Base-by-base conservation (phyloP, 2,329 filamentous ascomycete genomes). In the Hyphodiscus sp. region DNA sequence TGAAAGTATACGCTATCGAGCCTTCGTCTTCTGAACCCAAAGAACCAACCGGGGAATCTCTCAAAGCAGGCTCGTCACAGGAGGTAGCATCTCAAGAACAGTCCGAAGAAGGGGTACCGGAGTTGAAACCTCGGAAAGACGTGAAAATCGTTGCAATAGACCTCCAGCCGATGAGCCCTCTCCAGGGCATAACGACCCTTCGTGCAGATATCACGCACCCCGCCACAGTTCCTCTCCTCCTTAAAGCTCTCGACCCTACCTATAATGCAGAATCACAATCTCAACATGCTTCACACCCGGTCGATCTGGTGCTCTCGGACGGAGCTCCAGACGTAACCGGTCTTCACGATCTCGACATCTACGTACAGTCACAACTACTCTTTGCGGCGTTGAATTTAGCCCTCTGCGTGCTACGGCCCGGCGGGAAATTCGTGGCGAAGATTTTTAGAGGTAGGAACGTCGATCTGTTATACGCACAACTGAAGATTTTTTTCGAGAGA, bases 151-250 rank as follows among this genome's bases (percentile, higher is more conserved):
- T 99, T 1, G 84, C 94, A 0, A 95, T 99, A 54, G 94, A 99
- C 66, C 75, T 99, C 38, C 94, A 99, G 69, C 94, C 94, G 41
- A 99, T 99, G 80, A 90, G 88, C 57, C 90, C 92, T 6, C 78
- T 99, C 4, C 87, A 94, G 23, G 94, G 94, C 56, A 96, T 99
- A 69, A 89, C 86, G 38, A 96, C 89, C 11, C 79, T 99, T 15
- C 87, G 91, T 65, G 94, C 94, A 47, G 94, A 99, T 69, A 99
- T 99, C 63, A 99, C 94, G 9, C 94, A 99, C 70, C 92, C 94
- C 0, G 91, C 91, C 2, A 99, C 94, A 0, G 89, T 97, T 30
- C 91, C 92, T 8, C 81, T 96, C 3, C 81, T 99, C 19, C 80
- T 97, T 20, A 82, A 85, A 59, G 91, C 92, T 1, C 78, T 99